Percentiles rank a stretch among this genome's conserved stretches.
phyloP scores from a whole-genome alignment of 2,329 filamentous ascomycete species.

The Dactylellina sp. region DNA sequence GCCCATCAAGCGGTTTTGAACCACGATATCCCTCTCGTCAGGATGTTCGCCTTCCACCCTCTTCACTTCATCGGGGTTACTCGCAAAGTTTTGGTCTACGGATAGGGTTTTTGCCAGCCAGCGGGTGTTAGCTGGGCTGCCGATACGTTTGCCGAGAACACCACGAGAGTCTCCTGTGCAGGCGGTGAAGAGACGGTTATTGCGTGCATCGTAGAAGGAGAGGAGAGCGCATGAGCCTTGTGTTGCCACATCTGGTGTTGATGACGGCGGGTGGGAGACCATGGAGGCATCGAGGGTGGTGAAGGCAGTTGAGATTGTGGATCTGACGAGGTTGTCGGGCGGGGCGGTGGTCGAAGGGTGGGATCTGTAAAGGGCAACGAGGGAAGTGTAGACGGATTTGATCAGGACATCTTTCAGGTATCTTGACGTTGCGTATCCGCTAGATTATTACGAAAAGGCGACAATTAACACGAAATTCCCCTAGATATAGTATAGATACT shows the following conservation, averaged over 20 bases:
- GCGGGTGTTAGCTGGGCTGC: slow-evolving; percentile 64
- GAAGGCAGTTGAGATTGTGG: slow-evolving; percentile 42
- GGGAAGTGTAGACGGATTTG: slow-evolving; percentile 28
- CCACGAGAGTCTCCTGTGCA: slow-evolving; percentile 76
- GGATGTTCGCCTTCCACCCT: slow-evolving; percentile 72
- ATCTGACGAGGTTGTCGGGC: slow-evolving; percentile 17
- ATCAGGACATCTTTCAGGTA: slow-evolving; percentile 43
- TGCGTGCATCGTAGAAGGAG: slow-evolving; percentile 71
- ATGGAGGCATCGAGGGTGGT: slow-evolving; percentile 31
- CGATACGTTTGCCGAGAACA: slow-evolving; percentile 69
- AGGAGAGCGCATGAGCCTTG: slow-evolving; percentile 75
- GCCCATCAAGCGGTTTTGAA: slow-evolving; percentile 72
- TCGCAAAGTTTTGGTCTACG: slow-evolving; percentile 73
- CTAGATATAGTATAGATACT: too few species aligned
- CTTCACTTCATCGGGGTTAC: slow-evolving; percentile 71
- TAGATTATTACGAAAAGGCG: slow-evolving; percentile 14
- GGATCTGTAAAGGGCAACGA: slow-evolving; percentile 35
- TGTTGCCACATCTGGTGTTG: slow-evolving; percentile 62
- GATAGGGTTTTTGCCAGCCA: slow-evolving; percentile 71
- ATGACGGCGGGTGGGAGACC: slow-evolving; percentile 1
- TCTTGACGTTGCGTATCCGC: slow-evolving; percentile 35
- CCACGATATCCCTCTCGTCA: slow-evolving; percentile 68
- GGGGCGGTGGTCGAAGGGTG: slow-evolving; percentile 8
- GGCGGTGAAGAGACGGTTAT: slow-evolving; percentile 71
- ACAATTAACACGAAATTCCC: too few species aligned